These are phyloP conservation scores for Blastocystis sp. DNA, from an alignment of 352 stramenopile genomes.

Conservation along the genomic window DNA sequence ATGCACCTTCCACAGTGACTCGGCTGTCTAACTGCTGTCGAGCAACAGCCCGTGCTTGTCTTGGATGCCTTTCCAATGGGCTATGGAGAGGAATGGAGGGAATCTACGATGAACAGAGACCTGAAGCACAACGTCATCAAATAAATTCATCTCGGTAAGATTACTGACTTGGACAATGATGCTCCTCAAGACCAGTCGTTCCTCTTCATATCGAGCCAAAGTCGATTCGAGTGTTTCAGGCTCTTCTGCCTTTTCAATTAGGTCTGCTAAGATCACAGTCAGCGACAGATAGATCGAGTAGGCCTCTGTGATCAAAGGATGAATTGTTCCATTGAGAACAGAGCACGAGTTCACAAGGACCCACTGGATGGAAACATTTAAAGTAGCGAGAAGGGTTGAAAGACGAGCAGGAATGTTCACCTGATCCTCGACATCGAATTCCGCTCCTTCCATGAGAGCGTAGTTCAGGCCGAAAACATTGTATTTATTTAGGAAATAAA, in stretches of 20 bases:
- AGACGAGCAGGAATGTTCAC: constrained; percentile 55
- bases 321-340: constrained; percentile 48
- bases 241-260: constrained; percentile 40
- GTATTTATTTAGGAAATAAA: constrained; percentile 60
- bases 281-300: constrained; percentile 30
- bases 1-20: neutral
- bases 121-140: neutral
- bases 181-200: constrained; percentile 6
- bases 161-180: constrained; percentile 20
- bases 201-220: constrained; percentile 41
- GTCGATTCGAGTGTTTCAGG: constrained; percentile 3
- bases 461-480: constrained; percentile 45
- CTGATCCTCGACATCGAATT: constrained; percentile 51
- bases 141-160: constrained; percentile 9
- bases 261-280: constrained; percentile 13
- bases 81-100: neutral
- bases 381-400: constrained; percentile 40
- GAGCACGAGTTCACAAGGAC: constrained; percentile 27
- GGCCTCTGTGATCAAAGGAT: constrained; percentile 56
- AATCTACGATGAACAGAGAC: neutral
- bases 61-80: neutral
- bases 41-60: neutral
- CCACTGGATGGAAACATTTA: constrained; percentile 47
- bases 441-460: neutral
- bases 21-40: constrained; percentile 7